These are phyloP conservation scores for Salix udensis DNA, from an alignment of 345 rosid species.

Conservation along the genomic window DNA sequence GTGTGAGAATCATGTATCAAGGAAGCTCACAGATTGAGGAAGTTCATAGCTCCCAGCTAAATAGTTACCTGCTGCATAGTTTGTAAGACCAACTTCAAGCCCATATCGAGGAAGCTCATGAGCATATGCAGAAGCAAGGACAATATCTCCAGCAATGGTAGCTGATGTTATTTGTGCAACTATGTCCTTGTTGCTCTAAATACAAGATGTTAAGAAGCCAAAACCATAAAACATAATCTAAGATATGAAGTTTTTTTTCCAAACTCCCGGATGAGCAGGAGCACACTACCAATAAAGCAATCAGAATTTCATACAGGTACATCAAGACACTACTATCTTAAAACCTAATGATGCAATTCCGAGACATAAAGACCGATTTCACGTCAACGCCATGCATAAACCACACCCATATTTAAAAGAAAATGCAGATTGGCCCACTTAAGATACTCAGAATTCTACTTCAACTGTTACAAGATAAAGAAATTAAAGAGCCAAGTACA, in stretches of 20 bases:
- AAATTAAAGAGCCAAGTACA: background rate
- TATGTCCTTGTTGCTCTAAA: conserved; percentile 63
- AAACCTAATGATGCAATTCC: background rate
- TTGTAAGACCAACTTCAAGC: conserved; percentile 62
- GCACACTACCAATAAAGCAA: background rate
- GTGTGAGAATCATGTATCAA: background rate
- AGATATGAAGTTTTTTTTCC: background rate
- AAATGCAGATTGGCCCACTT: background rate
- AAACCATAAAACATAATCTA: background rate
- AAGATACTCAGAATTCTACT: background rate
- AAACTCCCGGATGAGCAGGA: background rate
- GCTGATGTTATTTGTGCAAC: conserved; percentile 58
- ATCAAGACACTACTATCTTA: background rate
- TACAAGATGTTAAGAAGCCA: conserved; percentile 12
- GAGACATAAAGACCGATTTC: background rate
- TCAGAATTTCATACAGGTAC: too few relatives aligned
- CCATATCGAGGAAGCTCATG: conserved; percentile 68
- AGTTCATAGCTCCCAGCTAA: background rate
- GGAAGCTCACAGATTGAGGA: background rate
- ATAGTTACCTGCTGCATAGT: conserved; percentile 66
- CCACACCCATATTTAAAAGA: background rate
- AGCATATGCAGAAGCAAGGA: conserved; percentile 60
- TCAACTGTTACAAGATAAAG: background rate
- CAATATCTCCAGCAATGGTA: conserved; percentile 57
- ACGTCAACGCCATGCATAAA: background rate